These are phyloP conservation scores for Heteromeles arbutifolia DNA, from an alignment of 306 rosid genomes.

Conservation along the genomic window DNA sequence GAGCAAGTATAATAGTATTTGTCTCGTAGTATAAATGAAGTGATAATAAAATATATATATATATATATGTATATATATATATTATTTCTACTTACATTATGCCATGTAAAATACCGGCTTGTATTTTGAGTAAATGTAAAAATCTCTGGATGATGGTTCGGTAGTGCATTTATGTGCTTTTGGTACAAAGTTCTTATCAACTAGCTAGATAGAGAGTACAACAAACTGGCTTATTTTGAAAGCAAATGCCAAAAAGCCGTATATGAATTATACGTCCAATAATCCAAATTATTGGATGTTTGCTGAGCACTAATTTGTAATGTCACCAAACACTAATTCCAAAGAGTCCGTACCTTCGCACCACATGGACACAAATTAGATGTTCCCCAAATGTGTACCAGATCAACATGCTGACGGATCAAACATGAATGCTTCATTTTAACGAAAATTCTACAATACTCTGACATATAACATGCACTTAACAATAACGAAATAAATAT, in stretches of 20 bases:
- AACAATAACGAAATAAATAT: too few species aligned
- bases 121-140: neutral
- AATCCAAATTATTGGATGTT: neutral
- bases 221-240: neutral
- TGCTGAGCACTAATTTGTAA: neutral
- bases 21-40: too few species aligned
- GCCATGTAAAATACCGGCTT: too few species aligned
- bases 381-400: slow-evolving; percentile 32
- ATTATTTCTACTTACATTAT: too few species aligned
- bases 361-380: slow-evolving; percentile 14
- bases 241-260: neutral
- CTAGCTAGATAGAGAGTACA: neutral
- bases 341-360: neutral
- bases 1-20: too few species aligned
- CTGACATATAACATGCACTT: rapidly evolving
- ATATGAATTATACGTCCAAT: neutral
- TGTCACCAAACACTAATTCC: neutral
- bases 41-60: too few species aligned
- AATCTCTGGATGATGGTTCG: neutral
- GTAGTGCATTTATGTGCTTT: neutral
- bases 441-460: too few species aligned
- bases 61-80: too few species aligned
- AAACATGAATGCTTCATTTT: neutral
- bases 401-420: slow-evolving; percentile 16
- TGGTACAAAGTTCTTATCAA: neutral